phyloP scores from a whole-genome alignment of 2,329 filamentous ascomycete genomes.

The Nemania sp. region DNA sequence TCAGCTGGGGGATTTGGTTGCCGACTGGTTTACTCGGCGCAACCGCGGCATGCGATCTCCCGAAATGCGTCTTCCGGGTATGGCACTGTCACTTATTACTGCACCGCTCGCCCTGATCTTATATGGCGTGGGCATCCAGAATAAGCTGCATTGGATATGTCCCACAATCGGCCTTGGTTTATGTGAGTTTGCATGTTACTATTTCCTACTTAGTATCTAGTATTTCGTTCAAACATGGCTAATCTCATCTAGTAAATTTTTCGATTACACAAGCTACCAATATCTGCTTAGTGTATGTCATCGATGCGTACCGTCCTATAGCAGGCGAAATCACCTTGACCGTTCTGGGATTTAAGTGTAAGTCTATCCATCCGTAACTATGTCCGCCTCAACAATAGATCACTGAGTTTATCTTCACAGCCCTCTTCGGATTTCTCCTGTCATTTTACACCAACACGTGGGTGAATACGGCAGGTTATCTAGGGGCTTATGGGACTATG shows the following conservation, averaged over 20 bases:
- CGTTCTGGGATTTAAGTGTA: slow-evolving; percentile 66
- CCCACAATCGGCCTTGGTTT: slow-evolving; percentile 66
- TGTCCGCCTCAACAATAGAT: not conserved
- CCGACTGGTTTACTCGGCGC: slow-evolving; percentile 61
- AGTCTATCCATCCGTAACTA: slow-evolving; percentile 40
- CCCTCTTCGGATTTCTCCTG: slow-evolving; percentile 68
- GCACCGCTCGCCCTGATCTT: slow-evolving; percentile 60
- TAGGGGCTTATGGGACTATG: slow-evolving; percentile 67
- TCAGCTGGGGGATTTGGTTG: slow-evolving; percentile 59
- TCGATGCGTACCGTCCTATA: slow-evolving; percentile 68
- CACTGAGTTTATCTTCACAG: slow-evolving; percentile 45
- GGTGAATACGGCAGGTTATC: slow-evolving; percentile 63
- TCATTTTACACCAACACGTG: slow-evolving; percentile 72
- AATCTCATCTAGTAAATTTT: slow-evolving; percentile 60
- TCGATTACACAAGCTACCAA: slow-evolving; percentile 68
- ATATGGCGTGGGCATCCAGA: slow-evolving; percentile 61
- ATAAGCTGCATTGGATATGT: slow-evolving; percentile 65
- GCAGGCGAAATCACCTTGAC: slow-evolving; percentile 67
- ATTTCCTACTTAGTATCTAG: too few species aligned
- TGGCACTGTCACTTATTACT: slow-evolving; percentile 63
- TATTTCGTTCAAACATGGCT: slow-evolving; percentile 7
- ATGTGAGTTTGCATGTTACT: slow-evolving; percentile 55
- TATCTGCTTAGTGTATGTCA: slow-evolving; percentile 67
- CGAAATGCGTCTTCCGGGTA: slow-evolving; percentile 69
- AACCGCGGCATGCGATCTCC: slow-evolving; percentile 69